Conservation (phyloP, 2,329 filamentous ascomycete species). For the Neofusicoccum laricinum region DNA sequence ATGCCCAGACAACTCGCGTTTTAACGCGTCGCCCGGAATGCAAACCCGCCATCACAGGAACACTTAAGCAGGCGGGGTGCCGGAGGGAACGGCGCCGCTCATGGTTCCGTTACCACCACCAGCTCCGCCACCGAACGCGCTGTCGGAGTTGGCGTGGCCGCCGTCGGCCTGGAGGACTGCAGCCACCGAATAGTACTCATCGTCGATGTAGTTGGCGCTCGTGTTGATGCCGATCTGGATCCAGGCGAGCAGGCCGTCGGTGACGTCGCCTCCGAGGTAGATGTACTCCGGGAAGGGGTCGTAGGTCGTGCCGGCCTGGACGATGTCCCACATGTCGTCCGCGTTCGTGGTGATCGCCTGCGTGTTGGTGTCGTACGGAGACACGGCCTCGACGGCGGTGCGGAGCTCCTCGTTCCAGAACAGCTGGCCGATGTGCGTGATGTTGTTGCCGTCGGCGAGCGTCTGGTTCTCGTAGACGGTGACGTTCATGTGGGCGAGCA, state of each 20-base stretch:
- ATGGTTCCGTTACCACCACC: constrained; percentile 4
- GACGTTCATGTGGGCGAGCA: constrained; percentile 37
- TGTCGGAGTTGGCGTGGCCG: constrained; percentile 7
- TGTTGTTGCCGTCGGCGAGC: constrained; percentile 46
- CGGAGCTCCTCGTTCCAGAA: constrained; percentile 63
- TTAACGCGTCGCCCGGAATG: background rate
- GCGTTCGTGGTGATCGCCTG: constrained; percentile 48
- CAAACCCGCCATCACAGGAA: background rate
- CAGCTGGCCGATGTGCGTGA: constrained; percentile 63
- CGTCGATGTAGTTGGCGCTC: constrained; percentile 13
- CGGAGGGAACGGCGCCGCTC: background rate
- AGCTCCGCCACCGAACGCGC: background rate
- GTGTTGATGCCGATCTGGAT: constrained; percentile 21
- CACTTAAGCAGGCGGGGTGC: background rate
- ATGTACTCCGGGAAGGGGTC: constrained; percentile 59
- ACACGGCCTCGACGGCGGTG: constrained; percentile 45
- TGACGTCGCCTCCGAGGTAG: constrained; percentile 50
- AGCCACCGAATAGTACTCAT: constrained; percentile 11
- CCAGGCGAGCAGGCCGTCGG: constrained; percentile 33
- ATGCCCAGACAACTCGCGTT: too few species aligned
- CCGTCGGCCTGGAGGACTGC: constrained; percentile 12
- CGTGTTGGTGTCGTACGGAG: constrained; percentile 45
- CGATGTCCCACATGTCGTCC: constrained; percentile 48
- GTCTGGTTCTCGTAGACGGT: constrained; percentile 50
- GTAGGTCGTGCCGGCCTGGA: constrained; percentile 46